Evolutionary conservation across 2,329 filamentous ascomycete species (phyloP).

Genomic region (Colletotrichum endophyticum): DNA sequence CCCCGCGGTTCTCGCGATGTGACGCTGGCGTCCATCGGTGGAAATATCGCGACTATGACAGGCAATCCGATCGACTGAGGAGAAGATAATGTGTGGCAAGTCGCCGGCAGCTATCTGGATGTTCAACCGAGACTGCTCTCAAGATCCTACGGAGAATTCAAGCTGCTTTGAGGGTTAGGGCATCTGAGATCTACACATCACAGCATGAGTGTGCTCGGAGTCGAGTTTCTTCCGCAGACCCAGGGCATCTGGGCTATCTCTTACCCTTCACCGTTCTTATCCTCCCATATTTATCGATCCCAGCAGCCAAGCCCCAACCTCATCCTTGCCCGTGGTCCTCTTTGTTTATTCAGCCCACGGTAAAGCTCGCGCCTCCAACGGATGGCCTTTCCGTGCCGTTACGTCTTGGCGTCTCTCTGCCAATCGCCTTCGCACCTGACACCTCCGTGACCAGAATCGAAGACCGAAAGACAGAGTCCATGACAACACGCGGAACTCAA

Average conservation of each 20-base stretch:
- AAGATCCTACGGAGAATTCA: background rate
- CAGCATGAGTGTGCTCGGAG: background rate
- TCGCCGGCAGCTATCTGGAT: background rate
- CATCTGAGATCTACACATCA: background rate
- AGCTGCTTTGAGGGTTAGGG: background rate
- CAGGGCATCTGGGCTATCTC: background rate
- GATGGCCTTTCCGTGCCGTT: conserved; percentile 1
- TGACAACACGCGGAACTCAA: background rate
- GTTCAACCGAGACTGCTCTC: background rate
- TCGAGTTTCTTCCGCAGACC: background rate
- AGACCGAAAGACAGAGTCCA: background rate
- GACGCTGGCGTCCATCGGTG: background rate
- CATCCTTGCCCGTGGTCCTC: background rate
- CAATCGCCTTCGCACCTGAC: background rate
- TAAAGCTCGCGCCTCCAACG: background rate
- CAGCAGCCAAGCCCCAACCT: background rate
- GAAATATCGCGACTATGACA: background rate
- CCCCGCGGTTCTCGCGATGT: background rate
- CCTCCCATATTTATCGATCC: background rate
- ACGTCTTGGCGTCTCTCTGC: background rate
- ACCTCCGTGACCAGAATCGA: background rate
- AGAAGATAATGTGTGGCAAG: background rate
- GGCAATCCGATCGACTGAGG: background rate
- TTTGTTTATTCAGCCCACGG: background rate
- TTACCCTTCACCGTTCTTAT: background rate